Base-by-base conservation (phyloP, 2,329 filamentous ascomycete genomes). In the Neofusicoccum kwambonambiense region DNA sequence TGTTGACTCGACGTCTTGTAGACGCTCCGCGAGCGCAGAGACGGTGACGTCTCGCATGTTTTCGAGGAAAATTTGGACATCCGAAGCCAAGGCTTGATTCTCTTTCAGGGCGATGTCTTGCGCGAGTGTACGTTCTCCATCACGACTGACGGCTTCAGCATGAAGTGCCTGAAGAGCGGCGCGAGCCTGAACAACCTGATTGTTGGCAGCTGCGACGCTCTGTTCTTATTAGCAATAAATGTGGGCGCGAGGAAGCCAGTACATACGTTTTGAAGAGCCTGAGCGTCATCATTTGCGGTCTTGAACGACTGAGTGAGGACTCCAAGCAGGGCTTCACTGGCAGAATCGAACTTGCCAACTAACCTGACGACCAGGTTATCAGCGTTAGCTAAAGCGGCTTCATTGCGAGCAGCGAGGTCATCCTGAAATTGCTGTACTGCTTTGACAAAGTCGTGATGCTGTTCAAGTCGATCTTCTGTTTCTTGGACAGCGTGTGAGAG, bases 401-500 rank as follows among this genome's bases (percentile, higher is more conserved):
- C 54, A 17, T 60, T 47, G 1, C 47, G 37, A 9, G 63, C 12
- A 51, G 31, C n/a, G 6, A 65, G 22, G 5, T 65, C 63, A 8
- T 35, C 13, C 31, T 75, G 72, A 12, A 72, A 68, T 11, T 67
- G 54, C 7, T 68, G 69, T 2, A 69, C 65, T 41, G 71, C 65
- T 22, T 73, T 68, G 3, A 68, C 66, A 27, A 72, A 75, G 7
- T 66, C 64, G 31, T 66, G 68, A 51, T 75, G 73, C 17, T 74
- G 69, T 0, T 62, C 65, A 31, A 74, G 57, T 22, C 72, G 63
- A 7, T 67, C 62, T 27, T 72, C 68, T n/a, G 72, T 71, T 39
- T 74, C 70, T 15, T 73, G 67, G 1, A 69, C 68, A 1, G 70
- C 70, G 3, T 69, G 66, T 7, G 69, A 67, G 22, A 76, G 67